Evolutionary conservation across 768 basidiomycete genomes (phyloP).

Genomic region (Pisolithus microcarpus): DNA sequence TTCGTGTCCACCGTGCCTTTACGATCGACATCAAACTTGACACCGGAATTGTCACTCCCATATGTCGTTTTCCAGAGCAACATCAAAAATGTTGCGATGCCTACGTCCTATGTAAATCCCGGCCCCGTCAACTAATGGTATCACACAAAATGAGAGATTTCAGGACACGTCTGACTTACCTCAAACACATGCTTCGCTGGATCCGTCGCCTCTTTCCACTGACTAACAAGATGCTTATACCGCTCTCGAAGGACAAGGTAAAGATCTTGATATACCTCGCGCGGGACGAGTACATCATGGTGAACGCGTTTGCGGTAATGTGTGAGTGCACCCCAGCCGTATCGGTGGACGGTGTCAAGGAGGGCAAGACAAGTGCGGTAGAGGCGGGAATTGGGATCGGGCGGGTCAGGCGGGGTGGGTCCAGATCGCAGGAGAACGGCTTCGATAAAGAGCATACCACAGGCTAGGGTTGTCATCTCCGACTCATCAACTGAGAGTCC

Average conservation of each 20-base stretch:
- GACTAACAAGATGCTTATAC: slow-evolving; percentile 65
- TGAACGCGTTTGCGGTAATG: slow-evolving; percentile 81
- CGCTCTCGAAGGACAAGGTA: slow-evolving; percentile 84
- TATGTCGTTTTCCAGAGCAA: slow-evolving; percentile 83
- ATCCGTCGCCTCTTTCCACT: slow-evolving; percentile 79
- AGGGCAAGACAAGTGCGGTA: slow-evolving; percentile 78
- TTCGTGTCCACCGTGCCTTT: too few species aligned
- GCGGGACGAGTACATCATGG: slow-evolving; percentile 73
- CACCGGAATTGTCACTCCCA: slow-evolving; percentile 4
- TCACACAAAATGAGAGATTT: not conserved
- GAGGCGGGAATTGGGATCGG: slow-evolving; percentile 53
- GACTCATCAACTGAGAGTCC: not conserved
- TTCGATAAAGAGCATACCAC: slow-evolving; percentile 16
- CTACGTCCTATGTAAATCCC: slow-evolving; percentile 64
- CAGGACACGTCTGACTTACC: slow-evolving; percentile 29
- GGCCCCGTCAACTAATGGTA: not conserved
- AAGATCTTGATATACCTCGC: slow-evolving; percentile 82
- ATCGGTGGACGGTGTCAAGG: slow-evolving; percentile 77
- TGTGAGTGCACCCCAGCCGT: slow-evolving; percentile 77
- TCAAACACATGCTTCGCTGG: slow-evolving; percentile 89
- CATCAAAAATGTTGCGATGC: slow-evolving; percentile 90
- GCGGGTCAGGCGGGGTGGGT: slow-evolving; percentile 40
- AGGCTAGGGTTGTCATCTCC: not conserved
- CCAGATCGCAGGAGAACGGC: slow-evolving; percentile 47
- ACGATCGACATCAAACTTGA: not conserved